phyloP scores from a whole-genome alignment of 331 rosid genomes.

The Cucumis variabilis region DNA sequence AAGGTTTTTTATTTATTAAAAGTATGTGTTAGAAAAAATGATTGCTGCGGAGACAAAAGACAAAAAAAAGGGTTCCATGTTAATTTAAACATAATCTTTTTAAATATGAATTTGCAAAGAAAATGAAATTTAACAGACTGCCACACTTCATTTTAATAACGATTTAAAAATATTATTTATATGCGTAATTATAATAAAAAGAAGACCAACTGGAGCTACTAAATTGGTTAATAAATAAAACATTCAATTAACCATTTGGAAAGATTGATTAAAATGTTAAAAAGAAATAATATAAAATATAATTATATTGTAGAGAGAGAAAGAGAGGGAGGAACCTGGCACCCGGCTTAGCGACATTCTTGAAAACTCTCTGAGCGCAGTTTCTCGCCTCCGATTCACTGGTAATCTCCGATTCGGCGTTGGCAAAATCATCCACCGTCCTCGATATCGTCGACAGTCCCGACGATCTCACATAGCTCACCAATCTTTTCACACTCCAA shows the following conservation, averaged over 20 bases:
- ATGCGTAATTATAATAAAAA: too few relatives aligned
- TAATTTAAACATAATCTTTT: not conserved
- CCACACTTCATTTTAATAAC: too few relatives aligned
- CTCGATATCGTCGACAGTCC: slow-evolving; percentile 54
- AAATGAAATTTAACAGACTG: too few relatives aligned
- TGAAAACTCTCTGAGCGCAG: slow-evolving; percentile 50
- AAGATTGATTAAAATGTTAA: not conserved
- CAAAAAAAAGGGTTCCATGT: not conserved
- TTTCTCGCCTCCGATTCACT: slow-evolving; percentile 58
- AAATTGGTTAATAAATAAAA: not conserved
- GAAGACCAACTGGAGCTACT: too few relatives aligned
- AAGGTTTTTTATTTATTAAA: too few relatives aligned
- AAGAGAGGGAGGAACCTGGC: slow-evolving; percentile 38
- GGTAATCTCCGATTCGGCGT: slow-evolving; percentile 53
- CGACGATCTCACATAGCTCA: slow-evolving; percentile 45
- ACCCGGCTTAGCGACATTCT: slow-evolving; percentile 55
- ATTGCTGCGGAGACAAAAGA: too few relatives aligned
- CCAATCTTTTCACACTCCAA: slow-evolving; percentile 50
- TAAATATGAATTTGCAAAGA: not conserved
- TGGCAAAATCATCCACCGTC: slow-evolving; percentile 52
- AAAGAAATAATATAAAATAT: too few relatives aligned
- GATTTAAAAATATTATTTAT: too few relatives aligned
- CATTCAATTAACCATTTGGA: too few relatives aligned
- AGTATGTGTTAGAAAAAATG: too few relatives aligned
- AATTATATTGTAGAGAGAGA: not conserved